phyloP scores from a whole-genome alignment of 495 filamentous ascomycete species.

The Collariella sp. region DNA sequence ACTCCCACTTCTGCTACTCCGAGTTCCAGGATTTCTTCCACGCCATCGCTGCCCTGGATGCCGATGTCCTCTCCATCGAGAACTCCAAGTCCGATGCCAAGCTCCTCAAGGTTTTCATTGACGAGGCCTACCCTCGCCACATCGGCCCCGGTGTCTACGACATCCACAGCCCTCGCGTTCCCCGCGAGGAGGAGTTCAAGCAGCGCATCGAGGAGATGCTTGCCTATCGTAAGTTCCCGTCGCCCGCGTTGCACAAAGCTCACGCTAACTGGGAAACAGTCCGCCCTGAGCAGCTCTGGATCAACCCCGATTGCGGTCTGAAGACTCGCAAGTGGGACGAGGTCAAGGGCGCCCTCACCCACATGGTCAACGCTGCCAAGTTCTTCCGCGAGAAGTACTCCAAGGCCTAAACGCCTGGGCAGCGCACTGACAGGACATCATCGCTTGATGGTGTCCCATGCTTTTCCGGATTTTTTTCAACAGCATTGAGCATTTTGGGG shows the following conservation, averaged over 20 bases:
- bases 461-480: constrained; percentile 32
- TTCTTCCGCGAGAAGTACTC: constrained; percentile 83
- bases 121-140: constrained; percentile 91
- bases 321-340: constrained; percentile 97
- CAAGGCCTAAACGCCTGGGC: constrained; percentile 23
- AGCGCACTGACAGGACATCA: constrained; percentile 5
- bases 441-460: constrained; percentile 11
- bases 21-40: constrained; percentile 99
- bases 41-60: constrained; percentile 90
- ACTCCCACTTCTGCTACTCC: constrained; percentile 99
- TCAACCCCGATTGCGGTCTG: constrained; percentile 97
- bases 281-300: constrained; percentile 85
- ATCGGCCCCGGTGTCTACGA: constrained; percentile 99
- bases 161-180: constrained; percentile 97
- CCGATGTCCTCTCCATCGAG: constrained; percentile 97
- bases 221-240: constrained; percentile 58
- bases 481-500: constrained; percentile 32
- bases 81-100: constrained; percentile 99
- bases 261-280: constrained; percentile 12
- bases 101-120: constrained; percentile 95
- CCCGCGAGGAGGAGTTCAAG: constrained; percentile 93
- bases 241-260: neutral
- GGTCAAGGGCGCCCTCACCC: constrained; percentile 83
- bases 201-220: constrained; percentile 96
- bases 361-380: constrained; percentile 96